A percentile compares a stretch with the other conserved stretches of the same genome.
Evolutionary conservation across 1,284 basidiomycete genomes (phyloP).

Genomic region (Neonothopanus nambi): DNA sequence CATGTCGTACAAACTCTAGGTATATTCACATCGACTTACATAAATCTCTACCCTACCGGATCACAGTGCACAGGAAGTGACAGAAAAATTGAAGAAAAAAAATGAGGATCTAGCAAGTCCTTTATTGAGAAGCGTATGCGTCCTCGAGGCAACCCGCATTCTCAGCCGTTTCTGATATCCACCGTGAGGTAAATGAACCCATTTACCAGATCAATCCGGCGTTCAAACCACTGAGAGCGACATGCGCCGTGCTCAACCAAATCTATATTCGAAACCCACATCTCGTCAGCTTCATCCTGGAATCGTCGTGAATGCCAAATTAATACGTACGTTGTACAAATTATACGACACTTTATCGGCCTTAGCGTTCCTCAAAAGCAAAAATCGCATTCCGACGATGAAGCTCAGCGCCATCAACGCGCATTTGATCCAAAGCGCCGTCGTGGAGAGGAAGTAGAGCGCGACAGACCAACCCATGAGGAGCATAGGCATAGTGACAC

Average conservation of each 20-base stretch:
- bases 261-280: neutral
- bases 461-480: constrained; percentile 8
- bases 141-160: no score
- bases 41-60: no score
- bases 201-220: no score
- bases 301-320: neutral
- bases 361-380: neutral
- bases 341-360: constrained; percentile 10
- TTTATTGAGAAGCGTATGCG: no score
- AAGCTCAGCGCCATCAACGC: neutral
- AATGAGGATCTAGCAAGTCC: no score
- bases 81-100: no score
- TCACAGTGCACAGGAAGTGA: no score
- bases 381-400: constrained; percentile 4
- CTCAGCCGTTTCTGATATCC: no score
- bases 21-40: no score
- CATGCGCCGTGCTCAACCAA: constrained; percentile 7
- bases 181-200: no score
- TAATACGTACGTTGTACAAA: constrained; percentile 14
- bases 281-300: neutral
- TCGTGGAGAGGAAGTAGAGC: neutral
- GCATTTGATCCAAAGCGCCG: neutral
- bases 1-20: no score
- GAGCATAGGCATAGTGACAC: constrained; percentile 9
- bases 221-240: neutral